Conservation (phyloP, 306 rosid genomes). For the Arachis stenosperma region DNA sequence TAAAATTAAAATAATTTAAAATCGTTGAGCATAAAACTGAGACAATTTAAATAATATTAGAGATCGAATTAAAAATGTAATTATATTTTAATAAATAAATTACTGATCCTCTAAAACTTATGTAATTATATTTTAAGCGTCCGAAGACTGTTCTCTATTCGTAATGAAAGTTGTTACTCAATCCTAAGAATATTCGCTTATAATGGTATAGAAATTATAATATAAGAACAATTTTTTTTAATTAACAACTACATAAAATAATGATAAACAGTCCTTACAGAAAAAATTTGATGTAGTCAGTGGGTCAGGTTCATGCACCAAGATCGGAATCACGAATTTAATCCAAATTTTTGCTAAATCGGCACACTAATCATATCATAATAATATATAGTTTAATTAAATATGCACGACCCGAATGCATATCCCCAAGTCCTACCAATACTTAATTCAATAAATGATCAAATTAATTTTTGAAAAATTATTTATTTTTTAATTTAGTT, state of each 20-base stretch:
- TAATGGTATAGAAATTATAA: not conserved
- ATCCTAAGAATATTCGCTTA: not conserved
- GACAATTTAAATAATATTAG: too few relatives aligned
- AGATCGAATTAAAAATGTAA: too few relatives aligned
- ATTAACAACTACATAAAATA: not conserved
- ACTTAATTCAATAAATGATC: too few relatives aligned
- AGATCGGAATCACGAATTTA: slow-evolving; percentile 29
- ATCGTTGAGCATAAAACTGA: too few relatives aligned
- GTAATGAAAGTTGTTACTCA: too few relatives aligned
- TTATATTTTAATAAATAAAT: too few relatives aligned
- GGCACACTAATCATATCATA: not conserved
- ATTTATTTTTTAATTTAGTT: too few relatives aligned
- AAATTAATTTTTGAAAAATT: too few relatives aligned
- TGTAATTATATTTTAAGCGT: too few relatives aligned
- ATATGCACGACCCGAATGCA: slow-evolving; percentile 13
- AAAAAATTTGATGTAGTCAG: not conserved
- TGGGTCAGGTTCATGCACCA: slow-evolving; percentile 45
- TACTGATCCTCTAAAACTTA: too few relatives aligned
- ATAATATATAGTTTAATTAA: not conserved
- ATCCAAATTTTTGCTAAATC: slow-evolving; percentile 11
- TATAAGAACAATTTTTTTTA: not conserved
- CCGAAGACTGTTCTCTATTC: too few relatives aligned
- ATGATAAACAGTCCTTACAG: slow-evolving; percentile 6
- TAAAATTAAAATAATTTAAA: too few relatives aligned
- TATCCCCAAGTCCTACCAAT: not conserved